A percentile compares a stretch with the other conserved stretches of the same genome.
Conservation (phyloP, 257 asterid genomes). For the Solanum acaule region DNA sequence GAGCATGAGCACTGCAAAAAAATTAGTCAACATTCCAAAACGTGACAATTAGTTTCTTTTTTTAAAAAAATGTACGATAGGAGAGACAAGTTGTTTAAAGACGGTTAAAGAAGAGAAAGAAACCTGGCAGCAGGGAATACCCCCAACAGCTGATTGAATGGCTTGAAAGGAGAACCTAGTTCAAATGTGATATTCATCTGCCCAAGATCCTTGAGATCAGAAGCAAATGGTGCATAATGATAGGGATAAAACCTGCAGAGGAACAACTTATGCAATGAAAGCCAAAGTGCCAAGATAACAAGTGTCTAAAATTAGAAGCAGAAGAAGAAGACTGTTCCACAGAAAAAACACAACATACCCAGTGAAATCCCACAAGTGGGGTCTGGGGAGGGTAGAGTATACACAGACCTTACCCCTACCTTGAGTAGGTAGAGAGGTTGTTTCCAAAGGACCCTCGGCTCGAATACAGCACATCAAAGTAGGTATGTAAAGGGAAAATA, state of each 20-base stretch:
- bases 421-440: neutral
- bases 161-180: conserved; percentile 45
- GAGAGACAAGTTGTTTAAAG: neutral
- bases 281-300: neutral
- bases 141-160: conserved; percentile 59
- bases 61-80: neutral
- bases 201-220: conserved; percentile 50
- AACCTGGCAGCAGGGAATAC: conserved; percentile 66
- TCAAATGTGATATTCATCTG: conserved; percentile 26
- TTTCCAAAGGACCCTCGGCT: neutral
- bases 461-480: neutral
- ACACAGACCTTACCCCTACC: neutral
- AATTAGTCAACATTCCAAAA: neutral
- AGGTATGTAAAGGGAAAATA: neutral
- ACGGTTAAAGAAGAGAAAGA: neutral
- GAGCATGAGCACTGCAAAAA: conserved; percentile 38
- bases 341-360: neutral
- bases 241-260: conserved; percentile 42
- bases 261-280: neutral
- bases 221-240: conserved; percentile 51
- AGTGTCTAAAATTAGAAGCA: neutral
- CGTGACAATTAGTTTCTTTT: neutral
- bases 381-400: neutral
- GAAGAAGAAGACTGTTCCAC: neutral
- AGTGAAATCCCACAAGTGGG: neutral